phyloP scores from a whole-genome alignment of 768 basidiomycete genomes.

The Calocera viscosa region DNA sequence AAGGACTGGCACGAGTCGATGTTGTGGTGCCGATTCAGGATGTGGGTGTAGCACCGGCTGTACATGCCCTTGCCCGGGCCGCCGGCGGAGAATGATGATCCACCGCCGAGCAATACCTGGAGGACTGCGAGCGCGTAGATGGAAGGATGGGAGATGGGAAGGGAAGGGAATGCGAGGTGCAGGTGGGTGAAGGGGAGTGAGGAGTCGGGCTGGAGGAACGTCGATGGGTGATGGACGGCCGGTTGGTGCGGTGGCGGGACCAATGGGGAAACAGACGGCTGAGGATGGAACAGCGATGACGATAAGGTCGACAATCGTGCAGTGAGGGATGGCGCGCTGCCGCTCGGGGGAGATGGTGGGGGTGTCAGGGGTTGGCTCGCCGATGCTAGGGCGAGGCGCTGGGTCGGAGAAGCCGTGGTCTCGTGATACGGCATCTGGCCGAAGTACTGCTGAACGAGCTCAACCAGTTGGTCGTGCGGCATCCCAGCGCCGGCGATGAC shows the following conservation, averaged over 20 bases:
- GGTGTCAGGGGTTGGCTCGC: constrained; percentile 18
- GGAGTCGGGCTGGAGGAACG: constrained; percentile 22
- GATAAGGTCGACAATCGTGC: constrained; percentile 27
- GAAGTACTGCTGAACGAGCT: constrained; percentile 73
- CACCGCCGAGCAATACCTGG: constrained; percentile 89
- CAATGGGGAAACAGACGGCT: constrained; percentile 11
- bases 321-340: constrained; percentile 29
- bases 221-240: constrained; percentile 50
- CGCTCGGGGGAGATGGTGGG: constrained; percentile 8
- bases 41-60: constrained; percentile 87
- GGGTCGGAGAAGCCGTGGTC: constrained; percentile 19
- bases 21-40: constrained; percentile 86
- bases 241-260: constrained; percentile 68
- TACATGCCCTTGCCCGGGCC: constrained; percentile 99
- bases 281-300: constrained; percentile 14
- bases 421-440: constrained; percentile 35
- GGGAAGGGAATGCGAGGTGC: constrained; percentile 84
- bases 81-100: constrained; percentile 93
- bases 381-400: constrained; percentile 26
- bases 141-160: constrained; percentile 81
- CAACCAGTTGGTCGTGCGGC: constrained; percentile 77
- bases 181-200: constrained; percentile 76
- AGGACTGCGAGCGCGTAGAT: constrained; percentile 88
- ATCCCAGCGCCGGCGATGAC: constrained; percentile 91
- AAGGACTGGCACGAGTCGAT: constrained; percentile 93